These are phyloP conservation scores for Salix purpurea DNA, from an alignment of 345 rosid genomes.

Conservation along the genomic window DNA sequence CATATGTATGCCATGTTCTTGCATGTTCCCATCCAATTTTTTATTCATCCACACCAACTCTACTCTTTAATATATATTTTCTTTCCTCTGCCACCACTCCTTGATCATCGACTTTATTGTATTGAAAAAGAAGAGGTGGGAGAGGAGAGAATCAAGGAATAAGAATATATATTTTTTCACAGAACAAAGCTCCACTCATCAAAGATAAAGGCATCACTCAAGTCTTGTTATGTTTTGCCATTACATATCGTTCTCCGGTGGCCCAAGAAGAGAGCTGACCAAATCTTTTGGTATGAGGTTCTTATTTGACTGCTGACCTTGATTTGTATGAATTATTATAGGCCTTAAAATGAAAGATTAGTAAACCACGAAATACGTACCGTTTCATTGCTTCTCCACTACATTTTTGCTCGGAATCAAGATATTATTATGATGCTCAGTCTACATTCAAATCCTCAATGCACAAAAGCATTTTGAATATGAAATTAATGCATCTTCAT, in stretches of 20 bases:
- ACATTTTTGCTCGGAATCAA: background rate
- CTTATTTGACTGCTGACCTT: background rate
- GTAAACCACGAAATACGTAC: background rate
- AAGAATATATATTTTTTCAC: slow-evolving; percentile 30
- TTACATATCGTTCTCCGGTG: no score
- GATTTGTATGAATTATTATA: background rate
- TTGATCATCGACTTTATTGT: slow-evolving; percentile 13
- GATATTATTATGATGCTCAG: no score
- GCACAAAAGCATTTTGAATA: background rate
- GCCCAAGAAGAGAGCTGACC: slow-evolving; percentile 8
- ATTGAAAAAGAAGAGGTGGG: slow-evolving; percentile 2
- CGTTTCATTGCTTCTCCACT: background rate
- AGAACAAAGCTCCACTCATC: slow-evolving; percentile 27
- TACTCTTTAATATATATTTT: background rate
- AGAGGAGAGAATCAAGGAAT: slow-evolving; percentile 38
- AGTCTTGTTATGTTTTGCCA: background rate
- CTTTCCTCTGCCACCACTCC: background rate
- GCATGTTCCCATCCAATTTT: slow-evolving; percentile 23
- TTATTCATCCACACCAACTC: background rate
- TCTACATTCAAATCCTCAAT: background rate
- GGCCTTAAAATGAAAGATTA: background rate
- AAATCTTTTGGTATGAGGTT: slow-evolving; percentile 1
- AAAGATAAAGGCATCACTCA: slow-evolving; percentile 5
- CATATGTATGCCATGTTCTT: slow-evolving; percentile 41
- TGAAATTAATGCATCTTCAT: background rate